Evolutionary conservation across 768 basidiomycete genomes (phyloP), one percentile per base, ranked within the genome.

Genomic region (Amanita muscaria): DNA sequence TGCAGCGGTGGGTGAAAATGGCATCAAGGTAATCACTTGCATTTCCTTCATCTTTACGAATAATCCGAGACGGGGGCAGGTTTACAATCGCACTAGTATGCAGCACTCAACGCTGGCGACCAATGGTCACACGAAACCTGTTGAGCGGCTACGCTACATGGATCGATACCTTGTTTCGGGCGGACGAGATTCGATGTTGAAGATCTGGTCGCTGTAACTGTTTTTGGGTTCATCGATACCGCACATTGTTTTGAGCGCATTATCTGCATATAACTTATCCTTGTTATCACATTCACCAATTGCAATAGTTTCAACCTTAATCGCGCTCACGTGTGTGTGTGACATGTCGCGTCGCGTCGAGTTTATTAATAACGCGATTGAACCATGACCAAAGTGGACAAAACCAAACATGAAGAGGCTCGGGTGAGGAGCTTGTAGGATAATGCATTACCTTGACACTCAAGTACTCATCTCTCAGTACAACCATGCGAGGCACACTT

Each of bases 151-250:
- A 50, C 77, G 96, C 38, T 98, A 94, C 65, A 94, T 96, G 83
- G 96, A 98, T 63, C 80, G 85, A 38, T 99, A 96, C 64, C 70
- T 97, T 36, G 82, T 88, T 22, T 87, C 88, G 7, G 96, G 96
- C 25, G 91, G 83, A 40, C 77, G 85, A 41, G 96, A 98, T 64
- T 70, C 86, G 15, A 68, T 72, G 39, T 74, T 94, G 52, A 96
- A 93, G 68, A 82, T 94, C 51, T 97, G 93, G 93, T 89, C 90
- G 37, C 66, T 97, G 61, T 97, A 72, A 42, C 22, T 32, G 18
- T 32, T 37, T 16, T 34, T n/a, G n/a, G 41, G 30, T 30, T 43
- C 16, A 37, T 19, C 35, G 43, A 29, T 34, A 29, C 42, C 12
- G 16, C 29, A 21, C 19, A 21, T 12, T 23, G 5, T 39, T 48